Percentiles rank a stretch among this genome's conserved stretches.
Conservation (phyloP, 371 early-diverging fungal genomes). For the Parasitella parasitica region DNA sequence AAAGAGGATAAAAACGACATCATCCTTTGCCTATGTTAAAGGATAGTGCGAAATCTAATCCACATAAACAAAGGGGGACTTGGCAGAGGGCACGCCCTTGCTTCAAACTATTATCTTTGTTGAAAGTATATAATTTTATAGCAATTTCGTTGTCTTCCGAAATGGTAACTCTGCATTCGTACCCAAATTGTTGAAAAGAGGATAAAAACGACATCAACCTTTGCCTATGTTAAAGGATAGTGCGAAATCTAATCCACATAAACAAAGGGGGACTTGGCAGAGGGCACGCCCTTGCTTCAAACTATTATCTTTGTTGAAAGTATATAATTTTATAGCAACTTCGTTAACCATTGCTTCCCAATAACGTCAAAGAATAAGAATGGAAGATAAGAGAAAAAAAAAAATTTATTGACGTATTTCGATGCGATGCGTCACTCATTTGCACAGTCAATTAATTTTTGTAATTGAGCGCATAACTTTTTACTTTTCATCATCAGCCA, state of each 20-base stretch:
- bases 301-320: conserved; percentile 14
- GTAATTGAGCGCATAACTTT: background rate
- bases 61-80: conserved; percentile 12
- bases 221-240: background rate
- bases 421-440: no score
- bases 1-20: conserved; percentile 14
- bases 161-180: no score
- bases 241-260: conserved; percentile 4
- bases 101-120: conserved; percentile 12
- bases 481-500: background rate
- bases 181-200: background rate
- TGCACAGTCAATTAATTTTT: no score
- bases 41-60: conserved; percentile 13
- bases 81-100: conserved; percentile 6
- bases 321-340: conserved; percentile 12
- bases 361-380: no score
- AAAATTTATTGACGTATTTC: no score
- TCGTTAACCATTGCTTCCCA: conserved; percentile 2
- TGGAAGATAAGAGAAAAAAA: no score
- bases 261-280: conserved; percentile 14
- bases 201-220: background rate
- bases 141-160: conserved; percentile 3
- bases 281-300: conserved; percentile 8
- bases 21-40: conserved; percentile 5
- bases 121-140: conserved; percentile 15